Evolutionary conservation across 371 early-diverging fungal genomes (phyloP), one percentile per base, ranked within the genome.

Genomic region (Mortierella sp.): DNA sequence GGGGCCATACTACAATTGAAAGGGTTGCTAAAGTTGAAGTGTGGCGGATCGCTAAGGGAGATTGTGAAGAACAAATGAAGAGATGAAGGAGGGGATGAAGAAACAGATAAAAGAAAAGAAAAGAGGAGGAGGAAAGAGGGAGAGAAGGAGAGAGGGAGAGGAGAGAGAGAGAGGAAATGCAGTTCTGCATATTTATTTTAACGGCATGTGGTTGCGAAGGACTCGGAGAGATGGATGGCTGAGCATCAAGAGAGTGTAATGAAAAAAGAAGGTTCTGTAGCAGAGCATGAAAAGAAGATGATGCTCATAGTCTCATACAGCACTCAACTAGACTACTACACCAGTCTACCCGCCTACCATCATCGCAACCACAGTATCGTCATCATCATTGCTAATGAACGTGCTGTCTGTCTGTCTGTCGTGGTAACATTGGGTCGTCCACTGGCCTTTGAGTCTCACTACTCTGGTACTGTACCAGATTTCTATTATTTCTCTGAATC

Each of bases 1-100:
- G 89, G 78, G 26, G 80, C 73, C 80, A 79, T 80, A 45, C 34
- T 43, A 40, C n/a, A n/a, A n/a, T n/a, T n/a, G n/a, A n/a, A n/a
- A 9, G 29, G 43, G 7, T 34, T 44, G 53, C 6, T 26, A 39
- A 53, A 14, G 11, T 2, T 39, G 29, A 39, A 1, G 68, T 24
- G 4, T 3, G 29, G 11, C 29, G 14, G 16, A 48, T n/a, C 39
- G 34, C 34, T 50, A 9, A 7, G 10, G 50, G 68, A 13, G 19
- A 26, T 16, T 16, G 65, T 45, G 52, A 52, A 26, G 50, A 26
- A 26, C 24, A 14, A 22, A 48, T 7, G 47, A 47, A 47, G 47
- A 48, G 47, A 47, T 29, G 5, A 7, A 2, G 31, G 14, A 48
- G 29, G 40, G 48, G 24, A 26, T 58, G 40, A 26, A 66, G 47